Evolutionary conservation across 2,329 filamentous ascomycete species (phyloP).

Genomic region (Exophiala oligosperma): DNA sequence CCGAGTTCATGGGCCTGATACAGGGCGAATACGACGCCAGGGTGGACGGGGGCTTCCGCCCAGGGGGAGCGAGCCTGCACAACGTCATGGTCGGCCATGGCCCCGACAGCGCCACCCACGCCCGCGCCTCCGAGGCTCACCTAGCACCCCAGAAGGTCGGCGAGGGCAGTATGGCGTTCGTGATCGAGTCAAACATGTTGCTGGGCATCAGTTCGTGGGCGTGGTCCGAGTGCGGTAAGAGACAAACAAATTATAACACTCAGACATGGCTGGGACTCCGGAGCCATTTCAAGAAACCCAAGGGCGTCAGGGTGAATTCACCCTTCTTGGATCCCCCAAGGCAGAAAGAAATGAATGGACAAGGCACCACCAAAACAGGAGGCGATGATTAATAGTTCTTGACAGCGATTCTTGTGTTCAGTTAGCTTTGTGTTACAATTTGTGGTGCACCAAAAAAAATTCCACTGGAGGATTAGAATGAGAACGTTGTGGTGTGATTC

Average conservation of each 20-base stretch:
- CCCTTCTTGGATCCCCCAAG: no score
- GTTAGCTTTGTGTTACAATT: no score
- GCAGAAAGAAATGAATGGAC: no score
- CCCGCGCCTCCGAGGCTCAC: slow-evolving; percentile 52
- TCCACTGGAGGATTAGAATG: no score
- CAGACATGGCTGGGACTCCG: slow-evolving; percentile 33
- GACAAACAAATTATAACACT: slow-evolving; percentile 46
- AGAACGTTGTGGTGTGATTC: no score
- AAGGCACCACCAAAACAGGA: no score
- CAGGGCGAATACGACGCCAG: slow-evolving; percentile 56
- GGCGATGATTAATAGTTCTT: no score
- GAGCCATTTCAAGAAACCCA: neutral
- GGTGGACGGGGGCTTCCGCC: slow-evolving; percentile 53
- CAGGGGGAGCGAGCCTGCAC: slow-evolving; percentile 62
- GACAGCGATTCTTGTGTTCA: no score
- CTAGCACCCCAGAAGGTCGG: slow-evolving; percentile 57
- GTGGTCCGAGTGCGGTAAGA: slow-evolving; percentile 66
- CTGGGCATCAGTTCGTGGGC: slow-evolving; percentile 73
- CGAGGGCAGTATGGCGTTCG: slow-evolving; percentile 60
- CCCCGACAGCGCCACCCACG: slow-evolving; percentile 54
- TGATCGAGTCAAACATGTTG: slow-evolving; percentile 66
- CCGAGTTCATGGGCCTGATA: slow-evolving; percentile 66
- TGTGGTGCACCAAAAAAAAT: no score
- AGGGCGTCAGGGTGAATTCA: no score
- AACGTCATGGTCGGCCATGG: slow-evolving; percentile 72